A percentile compares a stretch with the other conserved stretches of the same genome.
These are phyloP conservation scores for Phaeomoniella chlamydospora DNA, from an alignment of 2,329 filamentous ascomycete species.

Conservation along the genomic window DNA sequence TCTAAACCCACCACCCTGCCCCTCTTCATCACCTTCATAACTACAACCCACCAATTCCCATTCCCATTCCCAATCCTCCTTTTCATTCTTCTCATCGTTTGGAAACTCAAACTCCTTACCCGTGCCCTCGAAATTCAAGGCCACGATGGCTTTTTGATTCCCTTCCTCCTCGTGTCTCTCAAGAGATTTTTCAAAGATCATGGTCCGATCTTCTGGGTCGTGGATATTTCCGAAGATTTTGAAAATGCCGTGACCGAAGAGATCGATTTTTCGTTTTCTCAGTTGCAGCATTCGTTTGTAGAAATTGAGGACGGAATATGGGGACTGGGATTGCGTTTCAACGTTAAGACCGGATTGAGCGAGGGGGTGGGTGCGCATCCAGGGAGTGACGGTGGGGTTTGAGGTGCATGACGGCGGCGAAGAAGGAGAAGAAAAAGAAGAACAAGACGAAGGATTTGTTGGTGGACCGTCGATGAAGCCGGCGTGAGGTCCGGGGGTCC, in stretches of 20 bases:
- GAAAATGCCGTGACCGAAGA: constrained; percentile 50
- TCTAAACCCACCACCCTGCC: too few species aligned
- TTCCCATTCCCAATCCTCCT: too few species aligned
- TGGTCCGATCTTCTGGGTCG: constrained; percentile 33
- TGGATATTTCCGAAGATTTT: too few species aligned
- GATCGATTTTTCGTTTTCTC: constrained; percentile 39
- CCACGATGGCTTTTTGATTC: constrained; percentile 20
- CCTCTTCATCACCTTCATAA: too few species aligned
- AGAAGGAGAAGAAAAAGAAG: too few species aligned
- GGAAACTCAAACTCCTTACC: too few species aligned
- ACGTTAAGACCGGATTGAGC: constrained; percentile 43
- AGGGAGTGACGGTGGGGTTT: constrained; percentile 30
- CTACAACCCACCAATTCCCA: too few species aligned
- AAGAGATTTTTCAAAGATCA: constrained; percentile 28
- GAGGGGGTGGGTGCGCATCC: constrained; percentile 48
- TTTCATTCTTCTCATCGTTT: too few species aligned
- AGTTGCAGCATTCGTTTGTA: constrained; percentile 43
- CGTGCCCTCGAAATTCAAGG: constrained; percentile 38
- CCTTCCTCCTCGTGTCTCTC: too few species aligned
- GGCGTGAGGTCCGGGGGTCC: constrained; percentile 39
- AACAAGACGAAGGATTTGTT: too few species aligned
- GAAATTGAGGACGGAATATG: constrained; percentile 39
- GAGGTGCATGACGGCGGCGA: too few species aligned
- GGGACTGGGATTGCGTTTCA: constrained; percentile 32
- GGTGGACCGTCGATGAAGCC: constrained; percentile 45